phyloP scores from a whole-genome alignment of 257 asterid genomes.

The Verbena officinalis region DNA sequence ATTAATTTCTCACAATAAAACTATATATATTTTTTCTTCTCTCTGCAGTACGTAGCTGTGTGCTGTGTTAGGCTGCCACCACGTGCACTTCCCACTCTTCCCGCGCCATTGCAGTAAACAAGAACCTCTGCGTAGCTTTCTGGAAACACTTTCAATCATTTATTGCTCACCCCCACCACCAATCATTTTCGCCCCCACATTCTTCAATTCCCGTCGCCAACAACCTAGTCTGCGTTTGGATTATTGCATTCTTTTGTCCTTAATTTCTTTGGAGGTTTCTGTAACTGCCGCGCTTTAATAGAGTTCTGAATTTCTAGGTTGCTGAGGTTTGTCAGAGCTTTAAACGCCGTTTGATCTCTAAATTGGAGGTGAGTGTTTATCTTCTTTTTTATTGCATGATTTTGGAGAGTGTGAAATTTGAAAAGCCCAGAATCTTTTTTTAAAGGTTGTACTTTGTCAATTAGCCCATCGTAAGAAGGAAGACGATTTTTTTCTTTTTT shows the following conservation, averaged over 20 bases:
- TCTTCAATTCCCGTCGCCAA: conserved; percentile 1
- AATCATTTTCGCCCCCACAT: conserved; percentile 41
- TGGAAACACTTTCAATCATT: conserved; percentile 37
- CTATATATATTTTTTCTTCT: background rate
- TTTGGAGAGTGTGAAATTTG: background rate
- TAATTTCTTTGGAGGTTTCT: background rate
- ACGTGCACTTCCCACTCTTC: conserved; percentile 60
- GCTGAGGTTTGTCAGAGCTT: conserved; percentile 14
- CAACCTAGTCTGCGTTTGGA: background rate
- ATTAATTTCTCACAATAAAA: background rate
- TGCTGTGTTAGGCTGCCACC: conserved; percentile 36
- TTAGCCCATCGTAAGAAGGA: background rate
- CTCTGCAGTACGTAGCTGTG: background rate
- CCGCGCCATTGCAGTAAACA: conserved; percentile 43
- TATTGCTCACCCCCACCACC: conserved; percentile 32
- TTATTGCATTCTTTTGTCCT: background rate
- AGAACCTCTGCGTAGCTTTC: conserved; percentile 27
- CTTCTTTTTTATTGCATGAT: background rate
- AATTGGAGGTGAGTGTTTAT: conserved; percentile 31
- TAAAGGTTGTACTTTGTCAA: background rate
- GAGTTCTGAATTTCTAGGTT: conserved; percentile 27
- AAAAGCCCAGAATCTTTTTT: background rate
- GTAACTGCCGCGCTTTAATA: conserved; percentile 27
- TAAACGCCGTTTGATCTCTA: conserved; percentile 10
- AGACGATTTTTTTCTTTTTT: background rate